These are phyloP conservation scores for Globisporangium echinulatum DNA, from an alignment of 352 stramenopile genomes.

Conservation along the genomic window DNA sequence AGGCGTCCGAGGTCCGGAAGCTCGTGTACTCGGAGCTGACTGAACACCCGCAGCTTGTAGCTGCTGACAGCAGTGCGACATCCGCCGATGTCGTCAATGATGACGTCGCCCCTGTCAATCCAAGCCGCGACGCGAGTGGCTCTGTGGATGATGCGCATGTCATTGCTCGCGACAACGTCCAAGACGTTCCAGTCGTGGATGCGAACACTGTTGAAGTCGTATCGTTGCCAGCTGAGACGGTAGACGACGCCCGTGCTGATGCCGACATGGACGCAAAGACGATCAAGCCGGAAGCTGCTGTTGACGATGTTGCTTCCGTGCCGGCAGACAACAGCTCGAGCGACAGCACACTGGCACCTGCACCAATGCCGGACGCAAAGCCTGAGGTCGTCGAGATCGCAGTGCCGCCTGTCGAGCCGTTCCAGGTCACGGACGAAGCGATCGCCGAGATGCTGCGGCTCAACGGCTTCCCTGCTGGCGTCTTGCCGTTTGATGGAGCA, in stretches of 20 bases:
- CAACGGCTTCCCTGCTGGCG: constrained; percentile 2
- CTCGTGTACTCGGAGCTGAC: constrained; percentile 15
- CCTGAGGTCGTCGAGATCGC: constrained; percentile 3
- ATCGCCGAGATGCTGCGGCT: constrained; percentile 10
- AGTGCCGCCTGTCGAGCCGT: constrained; percentile 5
- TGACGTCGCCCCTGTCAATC: no score
- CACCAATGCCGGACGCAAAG: not conserved
- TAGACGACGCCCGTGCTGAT: not conserved
- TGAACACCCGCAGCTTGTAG: constrained; percentile 8
- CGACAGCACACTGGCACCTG: not conserved
- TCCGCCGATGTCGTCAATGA: not conserved
- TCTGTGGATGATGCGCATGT: not conserved
- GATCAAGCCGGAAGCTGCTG: no score
- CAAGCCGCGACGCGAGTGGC: not conserved
- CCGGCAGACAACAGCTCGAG: not conserved
- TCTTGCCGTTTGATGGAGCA: not conserved
- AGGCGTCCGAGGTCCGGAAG: constrained; percentile 13
- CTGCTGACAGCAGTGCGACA: not conserved
- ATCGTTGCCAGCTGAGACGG: not conserved
- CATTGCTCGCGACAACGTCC: not conserved
- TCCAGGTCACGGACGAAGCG: not conserved
- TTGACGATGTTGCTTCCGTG: not conserved
- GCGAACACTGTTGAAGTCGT: no score
- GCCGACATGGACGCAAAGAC: not conserved
- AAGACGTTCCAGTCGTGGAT: no score